Base-by-base conservation (phyloP, 805 yeast species). In the Starmerella gropengiesseri region DNA sequence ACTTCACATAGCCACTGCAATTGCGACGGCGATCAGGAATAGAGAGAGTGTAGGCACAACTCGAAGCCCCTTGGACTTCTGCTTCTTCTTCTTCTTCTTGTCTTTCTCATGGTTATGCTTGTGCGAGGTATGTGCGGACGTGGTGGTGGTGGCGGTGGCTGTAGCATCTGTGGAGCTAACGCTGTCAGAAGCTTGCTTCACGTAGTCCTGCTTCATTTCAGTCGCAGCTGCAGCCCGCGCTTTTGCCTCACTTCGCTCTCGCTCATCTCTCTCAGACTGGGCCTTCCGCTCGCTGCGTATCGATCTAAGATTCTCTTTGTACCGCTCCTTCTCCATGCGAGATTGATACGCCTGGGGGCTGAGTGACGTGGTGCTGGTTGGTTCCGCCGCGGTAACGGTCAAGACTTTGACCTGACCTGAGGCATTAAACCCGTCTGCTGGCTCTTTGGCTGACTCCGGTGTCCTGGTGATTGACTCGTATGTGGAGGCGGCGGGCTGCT, bases 331-430 rank as follows among this genome's bases (percentile, higher is more conserved):
- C 45, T 39, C 46, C 4, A 38, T 39, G 8, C 43, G 37, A 14
- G 46, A 37, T 28, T 43, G 39, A 32, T 50, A 46, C 37, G 48
- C 54, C 8, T 46, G 46, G 3, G 49, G 50, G 26, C 48, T 43
- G 14, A 48, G 33, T 7, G 48, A 42, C 22, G 35, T 44, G 7
- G 52, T 48, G 2, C 47, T 34, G 7, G 50, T 43, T 18, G 50
- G 46, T 22, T 44, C 45, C n/a, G 32, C 31, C 11, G 50, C 44
- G 16, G 50, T 46, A 18, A 48, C 42, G 4, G 52, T 48, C n/a
- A 48, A 29, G 3, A 50, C 52, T 5, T 35, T 31, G 18, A 33
- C 14, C n/a, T n/a, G n/a, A n/a, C n/a, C 12, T 34, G n/a, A 34
- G 37, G 9, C n/a, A 18, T 18, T 13, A 30, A 30, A 13, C 19